Base-by-base conservation (phyloP, 768 basidiomycete species). In the Amanita thiersii region DNA sequence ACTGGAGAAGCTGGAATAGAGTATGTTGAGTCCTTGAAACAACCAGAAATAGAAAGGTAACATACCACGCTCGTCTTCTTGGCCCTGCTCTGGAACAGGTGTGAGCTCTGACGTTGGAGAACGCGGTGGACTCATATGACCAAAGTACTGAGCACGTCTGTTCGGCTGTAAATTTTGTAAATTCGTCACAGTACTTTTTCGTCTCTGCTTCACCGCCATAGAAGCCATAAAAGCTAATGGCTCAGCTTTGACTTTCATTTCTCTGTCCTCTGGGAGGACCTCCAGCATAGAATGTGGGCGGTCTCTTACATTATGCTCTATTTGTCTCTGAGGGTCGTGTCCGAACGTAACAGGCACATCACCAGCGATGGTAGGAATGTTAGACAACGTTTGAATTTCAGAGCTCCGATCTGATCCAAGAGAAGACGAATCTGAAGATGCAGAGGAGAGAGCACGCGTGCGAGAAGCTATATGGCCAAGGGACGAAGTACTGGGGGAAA, bases 191-290 rank as follows among this genome's bases (percentile, higher is more conserved):
- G 42, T 11, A 14, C 17, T 43, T 37, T 18, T 36, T 9, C 42
- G 42, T 14, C 42, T 43, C 33, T 19, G 12, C 19, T 43, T 43
- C 34, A 28, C 42, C 3, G 42, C 42, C 12, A 37, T 14, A 7
- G 42, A 43, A 14, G 42, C 19, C 42, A 43, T 43, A 18, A 36
- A 29, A 14, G 42, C 34, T 19, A 43, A 19, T 10, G 42, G 25
- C 17, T 43, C 42, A 8, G 42, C 35, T 4, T 20, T 37, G 10
- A 39, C 15, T 6, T 31, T 38, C 17, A 56, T 48, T 48, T 71
- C 52, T 42, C 77, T 73, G 37, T 65, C 74, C 46, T 81, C 77
- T 3, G 71, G 77, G 2, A 79, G 65, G 4, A 70, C 63, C 42
- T 71, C 66, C 35, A 81, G 56, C 20, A 55, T 50, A 8, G 65